Conservation (phyloP, 495 filamentous ascomycete species). For the Platismatia glauca region DNA sequence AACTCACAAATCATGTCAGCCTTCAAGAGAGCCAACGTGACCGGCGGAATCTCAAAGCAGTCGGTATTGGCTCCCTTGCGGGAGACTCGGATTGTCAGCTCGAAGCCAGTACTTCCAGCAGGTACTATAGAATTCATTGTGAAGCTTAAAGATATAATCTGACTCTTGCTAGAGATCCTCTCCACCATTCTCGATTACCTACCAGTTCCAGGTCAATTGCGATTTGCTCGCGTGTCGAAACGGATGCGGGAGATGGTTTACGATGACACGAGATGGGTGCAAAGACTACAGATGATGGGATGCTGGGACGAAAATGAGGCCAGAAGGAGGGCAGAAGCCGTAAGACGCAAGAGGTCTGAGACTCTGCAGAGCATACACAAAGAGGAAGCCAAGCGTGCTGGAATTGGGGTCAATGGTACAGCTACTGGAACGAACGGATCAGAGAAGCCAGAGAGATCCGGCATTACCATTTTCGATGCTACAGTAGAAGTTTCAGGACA, state of each 20-base stretch:
- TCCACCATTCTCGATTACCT: constrained; percentile 82
- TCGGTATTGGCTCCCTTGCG: constrained; percentile 66
- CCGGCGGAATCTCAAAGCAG: constrained; percentile 39
- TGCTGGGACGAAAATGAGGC: constrained; percentile 91
- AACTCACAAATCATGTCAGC: constrained; percentile 42
- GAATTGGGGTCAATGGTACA: constrained; percentile 31
- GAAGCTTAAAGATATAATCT: neutral
- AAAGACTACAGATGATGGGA: constrained; percentile 70
- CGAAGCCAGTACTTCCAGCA: constrained; percentile 68
- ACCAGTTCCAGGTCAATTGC: constrained; percentile 70
- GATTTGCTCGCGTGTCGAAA: constrained; percentile 78
- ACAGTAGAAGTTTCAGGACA: constrained; percentile 39
- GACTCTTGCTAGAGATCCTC: constrained; percentile 63
- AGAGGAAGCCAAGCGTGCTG: constrained; percentile 36
- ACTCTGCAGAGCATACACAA: constrained; percentile 44
- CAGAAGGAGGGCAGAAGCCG: constrained; percentile 64
- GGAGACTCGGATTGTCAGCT: constrained; percentile 64
- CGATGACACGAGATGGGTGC: constrained; percentile 94
- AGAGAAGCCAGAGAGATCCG: neutral
- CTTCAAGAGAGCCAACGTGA: constrained; percentile 51
- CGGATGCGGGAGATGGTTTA: constrained; percentile 97
- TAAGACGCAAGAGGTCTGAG: constrained; percentile 57
- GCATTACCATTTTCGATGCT: constrained; percentile 63
- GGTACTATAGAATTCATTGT: constrained; percentile 41
- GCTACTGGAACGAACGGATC: constrained; percentile 22